phyloP scores from a whole-genome alignment of 2,329 filamentous ascomycete genomes.

The Paecilomyces sp. region DNA sequence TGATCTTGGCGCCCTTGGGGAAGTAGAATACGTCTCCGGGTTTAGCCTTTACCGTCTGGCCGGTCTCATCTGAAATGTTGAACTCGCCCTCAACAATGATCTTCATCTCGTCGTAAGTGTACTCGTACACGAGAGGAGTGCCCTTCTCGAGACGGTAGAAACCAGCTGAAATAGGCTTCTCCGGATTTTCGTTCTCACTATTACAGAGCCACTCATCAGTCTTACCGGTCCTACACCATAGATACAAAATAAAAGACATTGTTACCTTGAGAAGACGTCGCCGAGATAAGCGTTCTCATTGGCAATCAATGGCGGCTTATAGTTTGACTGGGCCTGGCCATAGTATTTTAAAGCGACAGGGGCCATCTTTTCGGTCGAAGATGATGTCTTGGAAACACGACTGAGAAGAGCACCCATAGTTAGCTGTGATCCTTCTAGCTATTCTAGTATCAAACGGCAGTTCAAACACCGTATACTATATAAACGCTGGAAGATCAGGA shows the following conservation, averaged over 20 bases:
- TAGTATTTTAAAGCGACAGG: slow-evolving; percentile 43
- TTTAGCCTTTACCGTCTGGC: slow-evolving; percentile 50
- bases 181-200: slow-evolving; percentile 48
- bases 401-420: not conserved
- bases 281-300: slow-evolving; percentile 63
- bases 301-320: slow-evolving; percentile 58
- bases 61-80: slow-evolving; percentile 57
- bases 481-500: not conserved
- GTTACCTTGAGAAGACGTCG: slow-evolving; percentile 51
- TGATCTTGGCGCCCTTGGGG: slow-evolving; percentile 59
- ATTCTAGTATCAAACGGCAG: not conserved
- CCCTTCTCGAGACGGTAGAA: slow-evolving; percentile 64
- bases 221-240: not conserved
- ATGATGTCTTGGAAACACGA: not conserved
- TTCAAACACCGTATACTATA: not conserved
- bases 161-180: slow-evolving; percentile 55
- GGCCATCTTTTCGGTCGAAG: slow-evolving; percentile 5
- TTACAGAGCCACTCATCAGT: not conserved
- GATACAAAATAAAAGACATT: not conserved
- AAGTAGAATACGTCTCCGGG: slow-evolving; percentile 64
- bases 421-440: not conserved
- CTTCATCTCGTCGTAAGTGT: slow-evolving; percentile 68
- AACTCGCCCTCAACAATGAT: slow-evolving; percentile 63
- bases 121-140: slow-evolving; percentile 60
- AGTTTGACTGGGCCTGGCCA: slow-evolving; percentile 51